A percentile compares a stretch with the other conserved stretches of the same genome.
Conservation (phyloP, 2,329 filamentous ascomycete species). For the Paecilomyces dactylethromorphus region DNA sequence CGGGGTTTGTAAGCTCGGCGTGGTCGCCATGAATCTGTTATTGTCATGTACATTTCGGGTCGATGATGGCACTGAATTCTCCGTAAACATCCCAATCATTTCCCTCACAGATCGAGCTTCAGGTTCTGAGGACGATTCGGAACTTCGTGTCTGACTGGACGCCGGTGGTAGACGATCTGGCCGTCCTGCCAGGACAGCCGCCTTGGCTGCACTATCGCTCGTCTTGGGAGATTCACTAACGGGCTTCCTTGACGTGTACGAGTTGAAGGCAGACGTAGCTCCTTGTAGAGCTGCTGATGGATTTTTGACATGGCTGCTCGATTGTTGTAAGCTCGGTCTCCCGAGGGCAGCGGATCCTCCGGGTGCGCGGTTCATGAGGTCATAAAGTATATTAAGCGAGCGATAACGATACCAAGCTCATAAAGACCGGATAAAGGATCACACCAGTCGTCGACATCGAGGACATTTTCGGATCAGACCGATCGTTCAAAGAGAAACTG, state of each 20-base stretch:
- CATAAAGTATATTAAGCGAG: slow-evolving; percentile 4
- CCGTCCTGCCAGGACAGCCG: slow-evolving; percentile 14
- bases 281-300: slow-evolving; percentile 25
- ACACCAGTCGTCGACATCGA: not conserved
- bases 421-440: not conserved
- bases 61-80: slow-evolving; percentile 11
- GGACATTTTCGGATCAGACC: not conserved
- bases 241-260: slow-evolving; percentile 12
- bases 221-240: slow-evolving; percentile 9
- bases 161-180: slow-evolving; percentile 10
- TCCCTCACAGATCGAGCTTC: slow-evolving; percentile 31
- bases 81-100: slow-evolving; percentile 29
- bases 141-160: slow-evolving; percentile 7
- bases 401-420: not conserved
- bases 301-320: slow-evolving; percentile 11
- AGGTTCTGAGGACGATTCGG: slow-evolving; percentile 18
- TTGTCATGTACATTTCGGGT: slow-evolving; percentile 7
- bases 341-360: slow-evolving; percentile 14
- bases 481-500: not conserved
- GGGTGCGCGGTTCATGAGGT: slow-evolving; percentile 26
- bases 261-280: slow-evolving; percentile 30
- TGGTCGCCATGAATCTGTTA: slow-evolving; percentile 6
- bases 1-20: slow-evolving; percentile 14
- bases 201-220: slow-evolving; percentile 11
- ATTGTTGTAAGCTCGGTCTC: slow-evolving; percentile 20